phyloP scores from a whole-genome alignment of 225 moss, liverwort and hornwort species.

The Pleurozium schreberi region DNA sequence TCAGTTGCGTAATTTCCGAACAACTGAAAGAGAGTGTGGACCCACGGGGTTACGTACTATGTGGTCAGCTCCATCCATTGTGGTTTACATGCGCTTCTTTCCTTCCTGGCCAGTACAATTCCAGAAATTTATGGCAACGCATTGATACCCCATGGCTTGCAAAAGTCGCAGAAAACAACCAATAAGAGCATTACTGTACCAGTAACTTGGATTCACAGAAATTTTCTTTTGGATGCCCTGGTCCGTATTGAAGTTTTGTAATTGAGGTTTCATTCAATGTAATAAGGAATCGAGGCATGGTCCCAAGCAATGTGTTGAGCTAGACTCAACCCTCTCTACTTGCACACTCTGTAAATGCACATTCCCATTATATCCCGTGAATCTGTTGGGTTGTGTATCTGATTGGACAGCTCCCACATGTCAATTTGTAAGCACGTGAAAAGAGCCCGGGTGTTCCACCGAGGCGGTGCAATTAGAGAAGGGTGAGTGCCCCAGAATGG shows the following conservation, averaged over 20 bases:
- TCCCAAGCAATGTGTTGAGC: not conserved
- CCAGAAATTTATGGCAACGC: not conserved
- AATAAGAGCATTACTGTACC: not conserved
- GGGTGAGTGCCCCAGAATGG: not conserved
- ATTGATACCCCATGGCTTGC: not conserved
- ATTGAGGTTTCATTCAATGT: not conserved
- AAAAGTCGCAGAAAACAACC: not conserved
- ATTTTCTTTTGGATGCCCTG: not conserved
- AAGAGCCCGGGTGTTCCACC: not conserved
- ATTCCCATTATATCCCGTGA: not conserved
- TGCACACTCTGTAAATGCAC: not conserved
- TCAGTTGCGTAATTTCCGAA: not conserved
- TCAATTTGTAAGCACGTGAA: not conserved
- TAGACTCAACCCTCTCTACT: not conserved
- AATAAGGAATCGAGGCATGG: not conserved
- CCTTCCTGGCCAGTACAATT: not conserved
- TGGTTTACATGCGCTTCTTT: not conserved
- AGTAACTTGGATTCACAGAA: not conserved
- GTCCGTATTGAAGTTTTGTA: not conserved
- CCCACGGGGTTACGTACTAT: too few relatives aligned
- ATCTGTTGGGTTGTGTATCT: not conserved
- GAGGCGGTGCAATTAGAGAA: not conserved
- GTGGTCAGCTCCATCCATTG: not conserved
- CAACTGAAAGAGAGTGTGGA: rapidly evolving
- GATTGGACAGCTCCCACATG: not conserved